Evolutionary conservation across 176 grass and related monocot genomes (phyloP).

Genomic region (Oryza meridionalis): DNA sequence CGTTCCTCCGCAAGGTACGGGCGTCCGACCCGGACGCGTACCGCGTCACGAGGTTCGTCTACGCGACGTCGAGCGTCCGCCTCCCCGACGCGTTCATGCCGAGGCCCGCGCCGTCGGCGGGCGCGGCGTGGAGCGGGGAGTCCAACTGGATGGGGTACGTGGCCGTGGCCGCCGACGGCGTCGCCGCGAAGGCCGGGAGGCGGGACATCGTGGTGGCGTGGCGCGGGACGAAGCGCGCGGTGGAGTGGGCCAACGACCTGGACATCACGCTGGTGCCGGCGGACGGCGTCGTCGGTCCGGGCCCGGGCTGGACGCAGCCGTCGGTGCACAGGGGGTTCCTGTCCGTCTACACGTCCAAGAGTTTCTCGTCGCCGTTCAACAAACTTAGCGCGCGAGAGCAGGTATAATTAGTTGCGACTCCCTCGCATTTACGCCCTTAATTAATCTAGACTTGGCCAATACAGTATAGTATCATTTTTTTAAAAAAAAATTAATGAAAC

Average conservation of each 20-base stretch:
- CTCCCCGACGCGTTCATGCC: conserved; percentile 41
- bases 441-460: not conserved
- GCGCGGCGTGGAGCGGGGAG: conserved; percentile 50
- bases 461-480: no score
- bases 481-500: not conserved
- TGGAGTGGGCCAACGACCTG: conserved; percentile 74
- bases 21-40: conserved; percentile 47
- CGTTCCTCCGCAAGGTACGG: conserved; percentile 52
- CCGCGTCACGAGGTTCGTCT: conserved; percentile 64
- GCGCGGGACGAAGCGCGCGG: conserved; percentile 64
- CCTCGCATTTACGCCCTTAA: not conserved
- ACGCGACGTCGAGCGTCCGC: conserved; percentile 67
- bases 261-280: conserved; percentile 71
- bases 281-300: conserved; percentile 45
- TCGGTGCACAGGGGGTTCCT: conserved; percentile 74
- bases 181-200: conserved; percentile 57
- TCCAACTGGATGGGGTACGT: conserved; percentile 92
- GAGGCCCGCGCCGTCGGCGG: conserved; percentile 14
- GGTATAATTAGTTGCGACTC: conserved; percentile 45
- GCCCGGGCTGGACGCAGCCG: conserved; percentile 36
- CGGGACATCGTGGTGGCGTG: conserved; percentile 81
- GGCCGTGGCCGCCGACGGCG: conserved; percentile 75
- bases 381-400: conserved; percentile 79
- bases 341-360: conserved; percentile 73
- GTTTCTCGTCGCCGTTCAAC: conserved; percentile 65